Conservation (phyloP, 1,139 yeast genomes). For the Yamadazyma dendronema region DNA sequence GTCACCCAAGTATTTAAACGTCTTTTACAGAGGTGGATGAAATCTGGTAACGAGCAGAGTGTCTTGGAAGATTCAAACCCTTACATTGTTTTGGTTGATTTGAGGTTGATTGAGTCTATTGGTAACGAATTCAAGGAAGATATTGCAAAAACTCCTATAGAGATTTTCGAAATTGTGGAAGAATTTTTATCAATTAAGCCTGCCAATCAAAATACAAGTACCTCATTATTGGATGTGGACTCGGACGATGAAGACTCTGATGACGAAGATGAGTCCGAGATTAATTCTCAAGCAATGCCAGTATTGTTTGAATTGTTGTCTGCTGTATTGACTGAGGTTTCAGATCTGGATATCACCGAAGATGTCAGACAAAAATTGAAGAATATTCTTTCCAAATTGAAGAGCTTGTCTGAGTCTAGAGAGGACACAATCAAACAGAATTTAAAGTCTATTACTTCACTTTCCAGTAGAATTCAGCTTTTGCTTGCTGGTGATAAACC, state of each 20-base stretch:
- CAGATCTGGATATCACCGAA: slow-evolving; percentile 24
- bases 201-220: background rate
- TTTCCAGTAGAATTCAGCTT: slow-evolving; percentile 28
- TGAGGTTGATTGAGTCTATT: slow-evolving; percentile 62
- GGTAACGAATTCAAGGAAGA: slow-evolving; percentile 60
- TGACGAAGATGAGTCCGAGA: slow-evolving; percentile 47
- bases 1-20: slow-evolving; percentile 50
- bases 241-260: slow-evolving; percentile 27
- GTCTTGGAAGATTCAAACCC: slow-evolving; percentile 40
- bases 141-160: slow-evolving; percentile 61
- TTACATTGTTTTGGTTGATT: slow-evolving; percentile 54
- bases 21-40: slow-evolving; percentile 62
- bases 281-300: slow-evolving; percentile 25
- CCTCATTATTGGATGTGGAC: background rate
- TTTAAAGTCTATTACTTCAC: slow-evolving; percentile 23
- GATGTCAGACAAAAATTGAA: slow-evolving; percentile 22
- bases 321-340: slow-evolving; percentile 49
- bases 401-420: slow-evolving; percentile 14
- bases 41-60: slow-evolving; percentile 16
- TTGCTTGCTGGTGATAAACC: slow-evolving; percentile 27
- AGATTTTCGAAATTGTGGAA: slow-evolving; percentile 55
- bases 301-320: slow-evolving; percentile 52
- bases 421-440: slow-evolving; percentile 6
- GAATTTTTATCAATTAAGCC: slow-evolving; percentile 28
- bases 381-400: slow-evolving; percentile 26